Percentiles rank a stretch among this genome's conserved stretches.
Conservation (phyloP, 192 early-diverging fungal genomes). For the Podila epigama region DNA sequence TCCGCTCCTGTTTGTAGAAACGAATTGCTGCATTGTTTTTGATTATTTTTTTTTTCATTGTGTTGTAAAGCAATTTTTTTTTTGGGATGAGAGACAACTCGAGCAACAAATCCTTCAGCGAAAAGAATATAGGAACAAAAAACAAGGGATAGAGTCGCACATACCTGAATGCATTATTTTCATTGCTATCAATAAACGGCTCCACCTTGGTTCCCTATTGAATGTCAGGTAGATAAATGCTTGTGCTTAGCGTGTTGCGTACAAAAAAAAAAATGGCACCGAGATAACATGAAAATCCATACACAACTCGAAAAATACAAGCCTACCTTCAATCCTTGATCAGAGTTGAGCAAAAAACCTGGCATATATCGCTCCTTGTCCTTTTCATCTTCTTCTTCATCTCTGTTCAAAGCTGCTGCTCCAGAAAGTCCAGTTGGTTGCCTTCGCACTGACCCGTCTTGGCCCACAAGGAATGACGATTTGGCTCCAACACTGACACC, state of each 20-base stretch:
- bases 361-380: slow-evolving; percentile 45
- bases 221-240: neutral
- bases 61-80: slow-evolving; percentile 17
- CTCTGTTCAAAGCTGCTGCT: neutral
- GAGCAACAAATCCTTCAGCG: neutral
- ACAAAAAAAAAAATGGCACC: neutral
- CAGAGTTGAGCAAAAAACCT: slow-evolving; percentile 10
- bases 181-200: neutral
- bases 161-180: neutral
- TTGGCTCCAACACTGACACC: neutral
- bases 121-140: neutral
- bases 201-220: neutral
- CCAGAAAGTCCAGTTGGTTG: neutral
- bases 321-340: slow-evolving; percentile 21
- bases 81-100: neutral
- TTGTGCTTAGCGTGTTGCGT: too few relatives aligned
- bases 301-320: neutral
- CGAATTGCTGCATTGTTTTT: slow-evolving; percentile 13
- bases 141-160: too few relatives aligned
- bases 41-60: slow-evolving; percentile 9
- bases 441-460: slow-evolving; percentile 5
- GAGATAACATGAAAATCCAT: neutral
- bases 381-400: slow-evolving; percentile 44
- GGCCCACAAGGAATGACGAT: slow-evolving; percentile 9
- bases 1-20: slow-evolving; percentile 7